Conservation (phyloP, 495 filamentous ascomycete genomes). For the Jackrogersella multiformis region DNA sequence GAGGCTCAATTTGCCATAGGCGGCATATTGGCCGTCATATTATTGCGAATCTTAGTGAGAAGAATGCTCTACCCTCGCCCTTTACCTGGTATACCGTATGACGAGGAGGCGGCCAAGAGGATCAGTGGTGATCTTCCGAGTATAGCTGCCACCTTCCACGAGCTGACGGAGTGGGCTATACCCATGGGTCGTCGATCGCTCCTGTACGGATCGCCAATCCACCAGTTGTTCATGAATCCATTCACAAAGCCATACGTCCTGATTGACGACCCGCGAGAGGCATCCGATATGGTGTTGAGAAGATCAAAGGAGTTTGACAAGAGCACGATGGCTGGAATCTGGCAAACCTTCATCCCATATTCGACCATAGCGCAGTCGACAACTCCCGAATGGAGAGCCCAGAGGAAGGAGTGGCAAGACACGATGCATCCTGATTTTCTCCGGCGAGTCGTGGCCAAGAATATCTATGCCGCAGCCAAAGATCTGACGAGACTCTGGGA, state of each 20-base stretch:
- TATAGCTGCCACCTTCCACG: conserved; percentile 28
- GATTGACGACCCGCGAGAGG: conserved; percentile 46
- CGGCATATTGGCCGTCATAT: not conserved
- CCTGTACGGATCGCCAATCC: conserved; percentile 40
- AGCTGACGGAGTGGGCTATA: conserved; percentile 25
- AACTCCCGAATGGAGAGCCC: conserved; percentile 42
- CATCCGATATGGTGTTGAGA: conserved; percentile 44
- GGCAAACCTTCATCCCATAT: conserved; percentile 40
- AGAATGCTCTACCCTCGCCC: conserved; percentile 40
- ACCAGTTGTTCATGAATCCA: conserved; percentile 40
- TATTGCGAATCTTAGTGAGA: not conserved
- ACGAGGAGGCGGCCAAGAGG: conserved; percentile 38
- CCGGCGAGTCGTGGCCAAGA: conserved; percentile 42
- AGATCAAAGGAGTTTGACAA: conserved; percentile 49
- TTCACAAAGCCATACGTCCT: conserved; percentile 38
- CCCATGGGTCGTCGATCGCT: conserved; percentile 11
- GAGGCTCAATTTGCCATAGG: not conserved
- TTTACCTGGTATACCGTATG: conserved; percentile 51
- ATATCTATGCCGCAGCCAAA: conserved; percentile 39
- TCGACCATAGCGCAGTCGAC: conserved; percentile 40
- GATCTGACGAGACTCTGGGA: conserved; percentile 50
- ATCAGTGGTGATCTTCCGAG: conserved; percentile 47
- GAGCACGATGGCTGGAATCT: conserved; percentile 20
- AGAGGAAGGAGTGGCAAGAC: conserved; percentile 49
- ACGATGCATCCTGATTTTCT: conserved; percentile 48